phyloP scores from a whole-genome alignment of 2,329 filamentous ascomycete species.

The Sarocladiaceae sp. region DNA sequence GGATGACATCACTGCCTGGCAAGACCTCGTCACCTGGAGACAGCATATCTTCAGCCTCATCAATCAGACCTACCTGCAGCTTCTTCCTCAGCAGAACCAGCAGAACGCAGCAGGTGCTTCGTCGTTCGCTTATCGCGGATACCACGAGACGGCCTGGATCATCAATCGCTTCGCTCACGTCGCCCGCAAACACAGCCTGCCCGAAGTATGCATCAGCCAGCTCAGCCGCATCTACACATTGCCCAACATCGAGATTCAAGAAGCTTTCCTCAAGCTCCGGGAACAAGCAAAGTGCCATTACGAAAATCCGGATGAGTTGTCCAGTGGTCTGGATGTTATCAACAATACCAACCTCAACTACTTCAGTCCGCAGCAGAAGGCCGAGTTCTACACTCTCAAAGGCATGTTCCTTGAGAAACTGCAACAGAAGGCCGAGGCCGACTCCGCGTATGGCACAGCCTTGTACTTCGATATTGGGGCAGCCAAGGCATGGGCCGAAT shows the following conservation, averaged over 20 bases:
- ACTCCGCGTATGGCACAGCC: conserved; percentile 90
- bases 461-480: conserved; percentile 94
- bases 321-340: conserved; percentile 92
- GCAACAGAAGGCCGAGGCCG: conserved; percentile 83
- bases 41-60: conserved; percentile 99
- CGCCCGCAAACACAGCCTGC: conserved; percentile 91
- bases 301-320: conserved; percentile 89
- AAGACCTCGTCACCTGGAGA: conserved; percentile 98
- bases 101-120: conserved; percentile 85
- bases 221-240: conserved; percentile 97
- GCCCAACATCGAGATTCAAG: conserved; percentile 98
- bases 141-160: conserved; percentile 99
- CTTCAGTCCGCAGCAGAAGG: conserved; percentile 93
- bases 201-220: conserved; percentile 95
- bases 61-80: conserved; percentile 84
- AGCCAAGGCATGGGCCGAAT: conserved; percentile 97
- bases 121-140: conserved; percentile 86
- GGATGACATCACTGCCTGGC: conserved; percentile 99
- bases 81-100: conserved; percentile 70
- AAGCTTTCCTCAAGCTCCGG: conserved; percentile 95
- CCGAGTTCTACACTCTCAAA: conserved; percentile 98
- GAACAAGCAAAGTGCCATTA: conserved; percentile 99
- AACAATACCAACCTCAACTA: conserved; percentile 99
- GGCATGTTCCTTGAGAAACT: conserved; percentile 98
- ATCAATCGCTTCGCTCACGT: conserved; percentile 99